phyloP scores from a whole-genome alignment of 2,329 filamentous ascomycete genomes.

The Fusarium neocosmosporiellum region DNA sequence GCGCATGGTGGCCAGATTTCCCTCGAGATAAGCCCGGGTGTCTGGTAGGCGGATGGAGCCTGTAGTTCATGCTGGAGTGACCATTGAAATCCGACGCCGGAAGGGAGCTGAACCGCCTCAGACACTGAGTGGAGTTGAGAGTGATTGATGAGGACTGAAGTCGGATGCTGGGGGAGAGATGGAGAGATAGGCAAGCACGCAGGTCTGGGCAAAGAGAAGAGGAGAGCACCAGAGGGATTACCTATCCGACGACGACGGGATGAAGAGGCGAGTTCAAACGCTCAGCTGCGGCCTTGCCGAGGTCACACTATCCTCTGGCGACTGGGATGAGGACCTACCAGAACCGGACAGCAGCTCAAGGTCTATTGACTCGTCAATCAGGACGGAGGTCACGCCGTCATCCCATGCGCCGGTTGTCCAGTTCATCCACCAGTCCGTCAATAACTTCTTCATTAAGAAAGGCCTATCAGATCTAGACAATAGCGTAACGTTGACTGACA shows the following conservation, averaged over 20 bases:
- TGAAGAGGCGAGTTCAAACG: neutral
- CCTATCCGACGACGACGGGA: neutral
- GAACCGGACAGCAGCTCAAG: no score
- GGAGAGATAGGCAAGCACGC: neutral
- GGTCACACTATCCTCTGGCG: neutral
- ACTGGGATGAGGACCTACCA: no score
- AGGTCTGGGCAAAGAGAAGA: neutral
- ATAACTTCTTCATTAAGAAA: no score
- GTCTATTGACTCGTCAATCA: no score
- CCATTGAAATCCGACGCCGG: neutral
- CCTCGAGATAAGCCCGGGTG: neutral
- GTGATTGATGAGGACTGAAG: neutral
- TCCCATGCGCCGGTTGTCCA: no score
- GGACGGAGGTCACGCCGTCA: no score
- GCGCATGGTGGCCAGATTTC: conserved; percentile 4
- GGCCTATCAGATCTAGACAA: no score
- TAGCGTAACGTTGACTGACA: no score
- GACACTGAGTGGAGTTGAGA: neutral
- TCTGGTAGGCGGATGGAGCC: neutral
- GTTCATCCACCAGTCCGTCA: no score
- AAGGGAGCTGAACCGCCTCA: neutral
- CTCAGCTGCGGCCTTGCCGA: neutral
- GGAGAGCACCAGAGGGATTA: neutral
- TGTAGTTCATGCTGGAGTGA: neutral
- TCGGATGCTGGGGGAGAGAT: neutral